Percentiles rank a stretch among this genome's conserved stretches.
Conservation (phyloP, 2,329 filamentous ascomycete genomes). For the Leptographium wingfieldii region DNA sequence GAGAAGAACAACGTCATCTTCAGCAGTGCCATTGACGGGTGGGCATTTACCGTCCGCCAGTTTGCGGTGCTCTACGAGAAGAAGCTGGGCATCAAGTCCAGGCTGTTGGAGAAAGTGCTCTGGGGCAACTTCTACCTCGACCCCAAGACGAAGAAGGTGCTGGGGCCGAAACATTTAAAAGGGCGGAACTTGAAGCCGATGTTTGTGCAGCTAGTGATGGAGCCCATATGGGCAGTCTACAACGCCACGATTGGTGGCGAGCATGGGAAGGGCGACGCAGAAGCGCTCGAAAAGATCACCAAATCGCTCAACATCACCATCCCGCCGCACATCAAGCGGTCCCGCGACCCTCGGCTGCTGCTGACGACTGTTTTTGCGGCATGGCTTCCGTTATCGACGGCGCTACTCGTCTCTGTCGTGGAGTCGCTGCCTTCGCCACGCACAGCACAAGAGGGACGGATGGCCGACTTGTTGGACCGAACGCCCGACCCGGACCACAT, state of each 20-base stretch:
- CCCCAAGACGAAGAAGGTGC: slow-evolving; percentile 88
- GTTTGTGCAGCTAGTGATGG: slow-evolving; percentile 92
- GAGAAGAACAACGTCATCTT: slow-evolving; percentile 99
- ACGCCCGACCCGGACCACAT: slow-evolving; percentile 68
- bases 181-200: slow-evolving; percentile 86
- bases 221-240: slow-evolving; percentile 94
- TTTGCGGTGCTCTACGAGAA: slow-evolving; percentile 91
- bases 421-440: slow-evolving; percentile 82
- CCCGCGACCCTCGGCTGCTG: slow-evolving; percentile 70
- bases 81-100: slow-evolving; percentile 89
- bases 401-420: slow-evolving; percentile 82
- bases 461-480: slow-evolving; percentile 65
- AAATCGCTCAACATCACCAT: slow-evolving; percentile 80
- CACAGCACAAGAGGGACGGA: slow-evolving; percentile 62
- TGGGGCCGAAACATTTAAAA: slow-evolving; percentile 85
- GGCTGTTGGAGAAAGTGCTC: slow-evolving; percentile 77
- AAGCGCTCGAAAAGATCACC: slow-evolving; percentile 82
- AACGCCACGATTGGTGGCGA: slow-evolving; percentile 75
- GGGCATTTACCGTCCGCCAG: slow-evolving; percentile 93
- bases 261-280: slow-evolving; percentile 70
- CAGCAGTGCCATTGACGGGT: slow-evolving; percentile 94
- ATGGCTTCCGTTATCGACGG: slow-evolving; percentile 89
- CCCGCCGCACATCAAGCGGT: slow-evolving; percentile 70
- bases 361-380: slow-evolving; percentile 76
- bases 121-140: slow-evolving; percentile 97